Percentiles rank a stretch among this genome's conserved stretches.
Evolutionary conservation across 306 rosid species (phyloP).

Genomic region (Erythrophleum fordii): DNA sequence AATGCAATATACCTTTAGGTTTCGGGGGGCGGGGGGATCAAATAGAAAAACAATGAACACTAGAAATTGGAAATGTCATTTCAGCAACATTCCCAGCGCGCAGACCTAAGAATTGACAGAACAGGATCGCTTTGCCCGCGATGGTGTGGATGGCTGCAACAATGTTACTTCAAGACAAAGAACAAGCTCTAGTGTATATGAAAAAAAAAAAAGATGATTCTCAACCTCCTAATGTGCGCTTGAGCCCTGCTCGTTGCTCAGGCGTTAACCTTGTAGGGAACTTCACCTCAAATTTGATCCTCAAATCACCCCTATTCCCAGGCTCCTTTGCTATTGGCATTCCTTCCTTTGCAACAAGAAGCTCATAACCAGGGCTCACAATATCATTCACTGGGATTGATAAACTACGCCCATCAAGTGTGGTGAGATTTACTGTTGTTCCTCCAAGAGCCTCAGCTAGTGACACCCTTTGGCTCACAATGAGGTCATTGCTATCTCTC

Average conservation of each 20-base stretch:
- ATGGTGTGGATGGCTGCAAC: conserved; percentile 15
- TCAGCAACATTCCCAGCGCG: no score
- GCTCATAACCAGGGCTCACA: conserved; percentile 82
- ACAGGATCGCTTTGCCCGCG: no score
- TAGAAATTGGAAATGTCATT: no score
- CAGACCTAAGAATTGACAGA: no score
- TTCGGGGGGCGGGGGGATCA: no score
- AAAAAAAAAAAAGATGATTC: background rate
- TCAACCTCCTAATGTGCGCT: conserved; percentile 53
- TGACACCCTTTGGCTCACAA: conserved; percentile 62
- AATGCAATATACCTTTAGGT: no score
- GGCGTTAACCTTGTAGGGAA: conserved; percentile 70
- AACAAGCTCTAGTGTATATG: background rate
- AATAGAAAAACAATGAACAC: no score
- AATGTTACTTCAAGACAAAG: conserved; percentile 13
- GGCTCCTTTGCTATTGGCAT: conserved; percentile 82
- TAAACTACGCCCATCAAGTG: conserved; percentile 62
- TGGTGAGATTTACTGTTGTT: conserved; percentile 56
- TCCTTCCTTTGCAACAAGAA: conserved; percentile 66
- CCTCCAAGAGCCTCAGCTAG: conserved; percentile 90
- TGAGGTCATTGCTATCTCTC: conserved; percentile 84
- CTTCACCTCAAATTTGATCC: conserved; percentile 75
- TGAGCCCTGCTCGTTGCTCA: conserved; percentile 77
- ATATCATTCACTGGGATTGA: conserved; percentile 64
- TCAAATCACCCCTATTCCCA: conserved; percentile 75